phyloP scores from a whole-genome alignment of 176 grass and related monocot species.

The Carex parvula region DNA sequence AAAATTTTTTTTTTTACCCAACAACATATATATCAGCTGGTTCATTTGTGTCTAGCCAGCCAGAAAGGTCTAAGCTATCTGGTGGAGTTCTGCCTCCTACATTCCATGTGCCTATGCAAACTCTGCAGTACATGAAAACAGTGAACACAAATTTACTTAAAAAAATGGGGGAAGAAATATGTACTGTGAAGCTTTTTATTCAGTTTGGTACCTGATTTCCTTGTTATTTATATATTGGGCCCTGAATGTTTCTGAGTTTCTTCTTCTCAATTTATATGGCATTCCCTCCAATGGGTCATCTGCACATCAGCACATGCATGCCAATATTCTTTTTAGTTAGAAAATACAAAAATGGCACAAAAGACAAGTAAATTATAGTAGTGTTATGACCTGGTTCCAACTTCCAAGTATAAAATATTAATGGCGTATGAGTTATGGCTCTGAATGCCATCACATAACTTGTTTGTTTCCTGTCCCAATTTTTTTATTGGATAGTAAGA shows the following conservation, averaged over 20 bases:
- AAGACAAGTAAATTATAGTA: background rate
- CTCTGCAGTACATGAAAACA: conserved; percentile 27
- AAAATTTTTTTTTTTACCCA: conserved; percentile 50
- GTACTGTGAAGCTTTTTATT: background rate
- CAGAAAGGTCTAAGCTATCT: conserved; percentile 45
- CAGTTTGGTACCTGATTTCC: conserved; percentile 50
- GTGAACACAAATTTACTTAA: background rate
- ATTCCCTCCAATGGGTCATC: conserved; percentile 39
- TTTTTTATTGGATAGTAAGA: background rate
- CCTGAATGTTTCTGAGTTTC: conserved; percentile 86
- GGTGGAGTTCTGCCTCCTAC: conserved; percentile 54
- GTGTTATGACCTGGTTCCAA: background rate
- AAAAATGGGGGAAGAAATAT: background rate
- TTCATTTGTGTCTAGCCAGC: conserved; percentile 65
- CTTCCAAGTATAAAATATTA: background rate
- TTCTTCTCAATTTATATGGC: conserved; percentile 55
- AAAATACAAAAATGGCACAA: background rate
- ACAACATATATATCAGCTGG: conserved; percentile 85
- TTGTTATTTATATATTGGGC: conserved; percentile 89
- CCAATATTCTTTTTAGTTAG: background rate
- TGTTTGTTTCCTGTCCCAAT: background rate
- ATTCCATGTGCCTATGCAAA: conserved; percentile 81
- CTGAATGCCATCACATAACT: background rate
- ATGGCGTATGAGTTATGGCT: background rate
- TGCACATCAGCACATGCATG: conserved; percentile 36